A percentile compares a stretch with the other conserved stretches of the same genome.
These are phyloP conservation scores for Monosporozyma unispora DNA, from an alignment of 805 yeast genomes.

Conservation along the genomic window DNA sequence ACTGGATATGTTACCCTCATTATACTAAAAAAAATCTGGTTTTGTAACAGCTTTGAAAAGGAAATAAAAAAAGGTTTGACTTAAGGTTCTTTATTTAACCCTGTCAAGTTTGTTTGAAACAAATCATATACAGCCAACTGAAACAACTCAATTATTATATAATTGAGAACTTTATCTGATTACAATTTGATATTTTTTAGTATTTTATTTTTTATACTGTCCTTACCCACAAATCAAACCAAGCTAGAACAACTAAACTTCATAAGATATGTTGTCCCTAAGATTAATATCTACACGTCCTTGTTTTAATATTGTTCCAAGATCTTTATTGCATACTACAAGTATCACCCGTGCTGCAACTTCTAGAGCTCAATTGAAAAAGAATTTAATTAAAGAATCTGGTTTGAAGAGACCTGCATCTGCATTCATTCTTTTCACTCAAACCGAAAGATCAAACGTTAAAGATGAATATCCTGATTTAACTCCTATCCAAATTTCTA, in stretches of 20 bases:
- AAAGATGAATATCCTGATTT: slow-evolving; percentile 15
- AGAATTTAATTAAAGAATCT: slow-evolving; percentile 10
- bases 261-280: neutral
- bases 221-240: neutral
- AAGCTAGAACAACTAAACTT: neutral
- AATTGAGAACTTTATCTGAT: no score
- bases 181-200: no score
- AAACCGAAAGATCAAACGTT: slow-evolving; percentile 11
- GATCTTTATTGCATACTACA: slow-evolving; percentile 3
- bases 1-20: neutral
- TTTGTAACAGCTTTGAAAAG: neutral
- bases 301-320: slow-evolving; percentile 1
- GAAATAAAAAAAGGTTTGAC: neutral
- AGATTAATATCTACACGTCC: neutral
- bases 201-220: no score
- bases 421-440: slow-evolving; percentile 18
- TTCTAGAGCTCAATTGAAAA: slow-evolving; percentile 16
- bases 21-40: no score
- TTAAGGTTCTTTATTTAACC: neutral
- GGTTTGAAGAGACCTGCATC: slow-evolving; percentile 25
- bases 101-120: no score
- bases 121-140: no score
- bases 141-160: no score
- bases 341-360: neutral
- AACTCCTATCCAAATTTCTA: slow-evolving; percentile 29